Base-by-base conservation (phyloP, 129 eudicot species). In the Artemisia annua region DNA sequence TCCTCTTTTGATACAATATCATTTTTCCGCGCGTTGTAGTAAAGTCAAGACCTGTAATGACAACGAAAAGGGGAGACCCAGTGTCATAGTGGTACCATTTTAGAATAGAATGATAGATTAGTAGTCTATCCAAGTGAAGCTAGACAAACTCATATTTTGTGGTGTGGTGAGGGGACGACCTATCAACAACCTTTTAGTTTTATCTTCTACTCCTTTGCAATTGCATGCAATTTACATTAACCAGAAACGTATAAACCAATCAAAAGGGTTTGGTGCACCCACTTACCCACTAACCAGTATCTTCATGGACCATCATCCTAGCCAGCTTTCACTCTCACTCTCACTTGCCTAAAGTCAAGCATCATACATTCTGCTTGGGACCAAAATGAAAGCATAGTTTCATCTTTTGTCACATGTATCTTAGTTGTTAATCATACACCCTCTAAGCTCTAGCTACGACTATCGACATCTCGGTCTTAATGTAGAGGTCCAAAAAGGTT, bases 201-300 rank as follows among this genome's bases (percentile, higher is more conserved):
- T 13, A 22, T 67, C 19, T 19, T 19, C 32, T 10, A 18, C 24
- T 43, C n/a, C 3, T 48, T 2, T 20, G 10, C 3, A 55, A 55
- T 56, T 71, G 44, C 10, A 46, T 58, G 20, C 35, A 56, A 53
- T 35, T 55, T 39, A 15, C 19, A 59, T 48, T 57, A 49, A 67
- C 69, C 46, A 18, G 58, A 57, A 59, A 68, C 75, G 59, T 76
- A 68, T 62, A 59, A 67, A 76, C 54, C 18, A 76, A 68, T 67
- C 69, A 59, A 67, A 48, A 28, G 22, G 51, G 75, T 68, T 76
- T 76, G 80, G 80, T 76, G 58, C 80, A 76, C 72, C 80, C 30
- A 67, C 79, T 62, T 56, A 72, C 76, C 48, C 44, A 7, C 44
- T 35, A 35, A 26, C 69, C 50, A 50, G 48, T 73, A 73, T 73